phyloP scores from a whole-genome alignment of 805 yeast genomes.

The Metschnikowia reukaufii region DNA sequence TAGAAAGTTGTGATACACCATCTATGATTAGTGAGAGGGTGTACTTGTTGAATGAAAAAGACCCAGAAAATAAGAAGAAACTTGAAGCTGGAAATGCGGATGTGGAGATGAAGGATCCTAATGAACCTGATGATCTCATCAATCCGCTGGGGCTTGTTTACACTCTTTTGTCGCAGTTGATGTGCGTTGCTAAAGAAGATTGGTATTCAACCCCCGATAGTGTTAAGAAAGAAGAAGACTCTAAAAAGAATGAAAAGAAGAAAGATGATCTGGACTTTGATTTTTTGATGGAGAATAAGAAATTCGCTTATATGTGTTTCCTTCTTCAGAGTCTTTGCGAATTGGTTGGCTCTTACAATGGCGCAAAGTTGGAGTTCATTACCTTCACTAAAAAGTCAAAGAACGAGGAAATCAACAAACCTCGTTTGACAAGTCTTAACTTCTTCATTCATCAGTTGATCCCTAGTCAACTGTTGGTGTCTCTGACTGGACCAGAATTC shows the following conservation, averaged over 20 bases:
- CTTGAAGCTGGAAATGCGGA: conserved; percentile 16
- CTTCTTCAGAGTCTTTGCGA: conserved; percentile 69
- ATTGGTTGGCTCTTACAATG: conserved; percentile 72
- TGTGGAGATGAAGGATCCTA: conserved; percentile 31
- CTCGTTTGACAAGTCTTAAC: conserved; percentile 75
- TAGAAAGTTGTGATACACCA: conserved; percentile 44
- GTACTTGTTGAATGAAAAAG: conserved; percentile 15
- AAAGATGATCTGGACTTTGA: conserved; percentile 16
- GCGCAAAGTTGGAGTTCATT: conserved; percentile 77
- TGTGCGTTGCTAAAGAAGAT: conserved; percentile 44
- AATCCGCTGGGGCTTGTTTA: conserved; percentile 60
- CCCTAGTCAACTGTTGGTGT: conserved; percentile 48
- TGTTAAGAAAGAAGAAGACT: conserved; percentile 1
- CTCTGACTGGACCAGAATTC: conserved; percentile 37
- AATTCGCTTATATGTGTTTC: conserved; percentile 67
- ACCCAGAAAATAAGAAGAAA: conserved; percentile 9
- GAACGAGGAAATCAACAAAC: conserved; percentile 48
- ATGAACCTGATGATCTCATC: conserved; percentile 7
- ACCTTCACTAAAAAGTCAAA: conserved; percentile 64
- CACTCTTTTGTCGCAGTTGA: conserved; percentile 61
- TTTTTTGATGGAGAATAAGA: conserved; percentile 45
- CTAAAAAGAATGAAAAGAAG: conserved; percentile 4
- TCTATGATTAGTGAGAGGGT: conserved; percentile 24
- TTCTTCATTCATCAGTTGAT: conserved; percentile 74
- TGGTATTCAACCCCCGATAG: conserved; percentile 27